These are phyloP conservation scores for Carpinus viminea DNA, from an alignment of 306 rosid species.

Conservation along the genomic window DNA sequence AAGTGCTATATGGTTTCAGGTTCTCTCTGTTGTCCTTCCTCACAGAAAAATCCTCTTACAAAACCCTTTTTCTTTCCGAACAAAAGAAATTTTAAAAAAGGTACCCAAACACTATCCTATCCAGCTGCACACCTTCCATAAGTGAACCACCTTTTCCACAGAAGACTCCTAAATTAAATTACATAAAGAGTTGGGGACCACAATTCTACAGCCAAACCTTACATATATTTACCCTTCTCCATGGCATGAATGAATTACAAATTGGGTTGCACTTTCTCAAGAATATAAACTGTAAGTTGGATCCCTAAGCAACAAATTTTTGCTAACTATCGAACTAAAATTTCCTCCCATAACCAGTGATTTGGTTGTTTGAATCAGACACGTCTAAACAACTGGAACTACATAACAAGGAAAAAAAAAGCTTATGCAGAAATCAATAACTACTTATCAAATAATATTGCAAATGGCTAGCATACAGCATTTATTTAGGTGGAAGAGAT, in stretches of 20 bases:
- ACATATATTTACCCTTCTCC: neutral
- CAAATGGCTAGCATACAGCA: conserved; percentile 2
- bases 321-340: neutral
- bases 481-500: neutral
- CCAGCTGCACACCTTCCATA: neutral
- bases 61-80: neutral
- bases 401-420: neutral
- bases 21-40: neutral
- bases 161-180: neutral
- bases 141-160: neutral
- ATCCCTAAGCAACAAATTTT: neutral
- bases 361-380: neutral
- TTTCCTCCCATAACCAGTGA: neutral
- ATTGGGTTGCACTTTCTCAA: neutral
- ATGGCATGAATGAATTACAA: neutral
- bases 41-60: too few species aligned
- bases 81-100: neutral
- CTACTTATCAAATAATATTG: conserved; percentile 8
- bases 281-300: conserved; percentile 10
- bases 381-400: neutral
- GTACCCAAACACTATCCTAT: neutral
- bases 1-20: neutral
- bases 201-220: neutral
- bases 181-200: neutral
- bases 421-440: neutral